Conservation (phyloP, 2,329 filamentous ascomycete species). For the Lachnellula willkommii region DNA sequence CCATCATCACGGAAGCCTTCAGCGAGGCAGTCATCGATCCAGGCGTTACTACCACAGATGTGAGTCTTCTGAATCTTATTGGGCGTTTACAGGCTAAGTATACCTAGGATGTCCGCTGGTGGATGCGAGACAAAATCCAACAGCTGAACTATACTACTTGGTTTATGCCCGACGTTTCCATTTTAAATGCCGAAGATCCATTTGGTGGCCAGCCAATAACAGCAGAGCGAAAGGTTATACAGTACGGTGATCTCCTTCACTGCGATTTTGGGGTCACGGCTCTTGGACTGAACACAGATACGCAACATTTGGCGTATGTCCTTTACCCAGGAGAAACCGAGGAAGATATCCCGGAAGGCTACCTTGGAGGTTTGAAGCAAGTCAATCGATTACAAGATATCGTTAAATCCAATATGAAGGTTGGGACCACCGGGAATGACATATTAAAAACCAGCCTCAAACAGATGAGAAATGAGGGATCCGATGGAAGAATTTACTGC, state of each 20-base stretch:
- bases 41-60: slow-evolving; percentile 37
- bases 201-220: slow-evolving; percentile 12
- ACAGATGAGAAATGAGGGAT: slow-evolving; percentile 40
- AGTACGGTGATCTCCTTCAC: slow-evolving; percentile 44
- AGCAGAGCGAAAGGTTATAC: slow-evolving; percentile 27
- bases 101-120: slow-evolving; percentile 44
- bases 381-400: slow-evolving; percentile 46
- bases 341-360: slow-evolving; percentile 37
- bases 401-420: slow-evolving; percentile 39
- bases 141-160: slow-evolving; percentile 47
- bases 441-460: slow-evolving; percentile 37
- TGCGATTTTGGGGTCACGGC: slow-evolving; percentile 46
- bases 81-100: neutral
- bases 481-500: slow-evolving; percentile 44
- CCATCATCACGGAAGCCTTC: slow-evolving; percentile 43
- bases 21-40: slow-evolving; percentile 40
- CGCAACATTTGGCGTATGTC: slow-evolving; percentile 47
- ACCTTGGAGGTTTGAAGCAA: slow-evolving; percentile 40
- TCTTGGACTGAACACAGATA: slow-evolving; percentile 45
- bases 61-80: slow-evolving; percentile 7
- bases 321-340: slow-evolving; percentile 39
- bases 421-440: slow-evolving; percentile 41
- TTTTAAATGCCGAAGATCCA: slow-evolving; percentile 30
- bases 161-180: slow-evolving; percentile 44
- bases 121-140: slow-evolving; percentile 45